Conservation (phyloP, 169 alveolate genomes). For the Eimeria acervulina region DNA sequence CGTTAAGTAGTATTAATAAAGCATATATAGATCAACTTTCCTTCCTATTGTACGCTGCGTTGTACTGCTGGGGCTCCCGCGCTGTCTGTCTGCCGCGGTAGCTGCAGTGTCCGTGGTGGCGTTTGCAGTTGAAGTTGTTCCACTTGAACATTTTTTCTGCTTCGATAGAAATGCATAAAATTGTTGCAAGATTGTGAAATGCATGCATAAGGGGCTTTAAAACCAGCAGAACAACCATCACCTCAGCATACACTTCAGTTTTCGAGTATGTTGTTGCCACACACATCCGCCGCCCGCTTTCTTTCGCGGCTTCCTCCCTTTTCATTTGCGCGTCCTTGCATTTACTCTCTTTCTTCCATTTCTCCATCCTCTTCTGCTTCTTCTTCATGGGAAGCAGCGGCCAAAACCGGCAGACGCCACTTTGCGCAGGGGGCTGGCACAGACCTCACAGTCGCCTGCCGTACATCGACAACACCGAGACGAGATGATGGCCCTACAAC, state of each 20-base stretch:
- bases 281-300: not conserved
- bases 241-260: not conserved
- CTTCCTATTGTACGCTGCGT: not conserved
- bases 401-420: not conserved
- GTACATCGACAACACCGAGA: slow-evolving; percentile 50
- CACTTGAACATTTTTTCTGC: not conserved
- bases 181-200: not conserved
- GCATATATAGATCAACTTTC: not conserved
- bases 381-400: not conserved
- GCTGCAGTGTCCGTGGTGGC: slow-evolving; percentile 20
- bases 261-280: slow-evolving; percentile 1
- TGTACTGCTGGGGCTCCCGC: not conserved
- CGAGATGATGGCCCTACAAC: slow-evolving; percentile 82
- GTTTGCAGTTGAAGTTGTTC: not conserved
- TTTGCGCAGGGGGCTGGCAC: slow-evolving; percentile 72
- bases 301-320: not conserved
- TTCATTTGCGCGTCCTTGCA: not conserved
- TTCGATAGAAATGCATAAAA: not conserved
- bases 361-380: not conserved
- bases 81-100: not conserved
- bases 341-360: not conserved
- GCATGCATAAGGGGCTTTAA: not conserved
- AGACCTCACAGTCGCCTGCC: slow-evolving; percentile 79
- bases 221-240: not conserved
- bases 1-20: not conserved